A percentile compares a stretch with the other conserved stretches of the same genome.
phyloP scores from a whole-genome alignment of 2,329 filamentous ascomycete species.

The Apiospora pterosperma region DNA sequence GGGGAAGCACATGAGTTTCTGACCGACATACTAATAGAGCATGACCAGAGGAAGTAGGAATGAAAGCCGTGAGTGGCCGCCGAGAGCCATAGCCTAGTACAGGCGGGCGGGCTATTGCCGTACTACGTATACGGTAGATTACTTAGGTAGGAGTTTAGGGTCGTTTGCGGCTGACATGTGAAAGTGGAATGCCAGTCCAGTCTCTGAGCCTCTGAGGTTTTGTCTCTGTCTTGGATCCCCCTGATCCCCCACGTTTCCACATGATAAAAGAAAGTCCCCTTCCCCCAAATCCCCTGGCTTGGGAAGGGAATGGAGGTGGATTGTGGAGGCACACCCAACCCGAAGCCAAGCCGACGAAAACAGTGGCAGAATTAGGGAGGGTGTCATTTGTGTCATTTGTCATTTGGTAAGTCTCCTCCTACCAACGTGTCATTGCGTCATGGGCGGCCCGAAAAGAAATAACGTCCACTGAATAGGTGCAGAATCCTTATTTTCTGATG shows the following conservation, averaged over 20 bases:
- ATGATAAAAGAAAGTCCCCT: neutral
- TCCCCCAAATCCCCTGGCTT: neutral
- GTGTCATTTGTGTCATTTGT: neutral
- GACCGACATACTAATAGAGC: neutral
- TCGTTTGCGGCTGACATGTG: slow-evolving; percentile 5
- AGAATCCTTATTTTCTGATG: too few species aligned
- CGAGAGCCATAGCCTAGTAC: neutral
- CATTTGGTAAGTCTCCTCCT: neutral
- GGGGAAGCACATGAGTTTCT: neutral
- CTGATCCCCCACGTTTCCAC: neutral
- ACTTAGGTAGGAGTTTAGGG: neutral
- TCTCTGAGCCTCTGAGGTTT: too few species aligned
- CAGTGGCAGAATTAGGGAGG: neutral
- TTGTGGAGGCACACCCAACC: neutral
- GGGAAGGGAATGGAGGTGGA: neutral
- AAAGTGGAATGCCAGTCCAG: slow-evolving; percentile 1
- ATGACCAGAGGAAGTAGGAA: neutral
- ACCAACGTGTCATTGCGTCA: neutral
- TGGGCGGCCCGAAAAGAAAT: neutral
- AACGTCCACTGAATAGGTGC: too few species aligned
- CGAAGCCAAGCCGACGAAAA: neutral
- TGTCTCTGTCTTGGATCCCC: neutral
- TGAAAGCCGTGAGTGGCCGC: slow-evolving; percentile 6
- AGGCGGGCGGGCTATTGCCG: neutral
- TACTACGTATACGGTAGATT: neutral